These are phyloP conservation scores for Salicornia ramosissima DNA, from an alignment of 148 eudicot genomes.

Conservation along the genomic window DNA sequence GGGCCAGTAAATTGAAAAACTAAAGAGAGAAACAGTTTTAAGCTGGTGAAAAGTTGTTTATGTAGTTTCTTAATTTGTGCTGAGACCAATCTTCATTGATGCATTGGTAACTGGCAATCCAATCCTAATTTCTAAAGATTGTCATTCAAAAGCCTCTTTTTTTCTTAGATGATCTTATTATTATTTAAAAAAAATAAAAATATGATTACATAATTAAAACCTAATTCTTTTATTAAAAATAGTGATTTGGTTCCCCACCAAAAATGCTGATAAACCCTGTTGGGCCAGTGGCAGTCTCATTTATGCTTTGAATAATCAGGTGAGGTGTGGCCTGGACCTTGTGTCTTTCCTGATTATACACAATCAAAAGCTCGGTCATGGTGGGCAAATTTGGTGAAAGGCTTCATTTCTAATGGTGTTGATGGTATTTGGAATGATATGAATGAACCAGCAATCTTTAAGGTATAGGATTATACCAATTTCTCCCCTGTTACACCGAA, in stretches of 20 bases:
- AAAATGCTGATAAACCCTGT: not conserved
- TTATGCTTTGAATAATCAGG: slow-evolving; percentile 38
- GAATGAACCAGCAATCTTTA: slow-evolving; percentile 96
- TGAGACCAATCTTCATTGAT: not conserved
- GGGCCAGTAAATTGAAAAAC: not conserved
- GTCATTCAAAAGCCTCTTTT: not conserved
- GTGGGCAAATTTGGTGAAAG: slow-evolving; percentile 93
- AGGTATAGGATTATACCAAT: slow-evolving; percentile 39
- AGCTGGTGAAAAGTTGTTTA: no score
- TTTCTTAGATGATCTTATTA: not conserved
- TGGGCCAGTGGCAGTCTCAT: not conserved
- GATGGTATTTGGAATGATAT: slow-evolving; percentile 99
- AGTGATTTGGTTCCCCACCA: not conserved
- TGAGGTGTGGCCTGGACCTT: slow-evolving; percentile 98
- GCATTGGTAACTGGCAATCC: not conserved
- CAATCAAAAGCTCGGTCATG: slow-evolving; percentile 83
- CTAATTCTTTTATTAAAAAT: not conserved
- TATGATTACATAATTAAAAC: not conserved
- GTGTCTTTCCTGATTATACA: slow-evolving; percentile 95
- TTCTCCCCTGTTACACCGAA: not conserved
- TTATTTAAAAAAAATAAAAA: no score
- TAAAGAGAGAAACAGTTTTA: no score
- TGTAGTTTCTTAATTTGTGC: no score
- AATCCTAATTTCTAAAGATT: not conserved
- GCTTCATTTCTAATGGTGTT: slow-evolving; percentile 70